phyloP scores from a whole-genome alignment of 768 basidiomycete species.

The Leccinellum luteum region DNA sequence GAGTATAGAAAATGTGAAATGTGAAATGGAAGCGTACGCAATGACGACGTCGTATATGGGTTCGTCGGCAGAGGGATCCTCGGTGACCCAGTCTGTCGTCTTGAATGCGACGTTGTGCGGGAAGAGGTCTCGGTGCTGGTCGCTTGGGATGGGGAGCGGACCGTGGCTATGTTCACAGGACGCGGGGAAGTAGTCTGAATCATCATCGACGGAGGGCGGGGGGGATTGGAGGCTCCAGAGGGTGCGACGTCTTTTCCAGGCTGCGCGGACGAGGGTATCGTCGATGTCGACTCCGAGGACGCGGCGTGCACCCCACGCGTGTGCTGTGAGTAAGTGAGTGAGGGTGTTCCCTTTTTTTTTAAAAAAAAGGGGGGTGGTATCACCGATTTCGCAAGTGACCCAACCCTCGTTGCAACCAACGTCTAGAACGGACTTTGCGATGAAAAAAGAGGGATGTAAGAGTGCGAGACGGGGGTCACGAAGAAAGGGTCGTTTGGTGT shows the following conservation, averaged over 20 bases:
- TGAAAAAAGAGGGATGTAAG: constrained; percentile 54
- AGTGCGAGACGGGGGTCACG: constrained; percentile 65
- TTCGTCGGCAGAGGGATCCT: constrained; percentile 52
- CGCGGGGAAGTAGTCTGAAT: constrained; percentile 64
- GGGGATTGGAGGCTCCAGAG: constrained; percentile 68
- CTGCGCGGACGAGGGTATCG: constrained; percentile 63
- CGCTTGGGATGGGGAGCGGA: constrained; percentile 60
- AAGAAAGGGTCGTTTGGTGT: constrained; percentile 63
- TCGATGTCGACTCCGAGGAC: constrained; percentile 89
- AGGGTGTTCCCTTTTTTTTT: too few species aligned
- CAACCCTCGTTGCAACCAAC: constrained; percentile 86
- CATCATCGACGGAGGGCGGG: constrained; percentile 6
- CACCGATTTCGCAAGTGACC: constrained; percentile 86
- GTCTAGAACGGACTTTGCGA: constrained; percentile 64
- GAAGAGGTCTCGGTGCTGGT: constrained; percentile 42
- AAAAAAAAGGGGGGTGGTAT: not conserved
- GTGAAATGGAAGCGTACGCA: constrained; percentile 52
- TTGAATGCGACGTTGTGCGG: constrained; percentile 80
- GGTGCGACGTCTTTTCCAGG: constrained; percentile 68
- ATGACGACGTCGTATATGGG: constrained; percentile 74
- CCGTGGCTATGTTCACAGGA: constrained; percentile 78
- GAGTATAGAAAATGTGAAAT: not conserved
- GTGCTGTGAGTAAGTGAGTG: constrained; percentile 44
- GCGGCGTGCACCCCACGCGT: constrained; percentile 55
- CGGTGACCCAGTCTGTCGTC: constrained; percentile 69